Evolutionary conservation across 805 yeast species (phyloP).

Genomic region (Cyberlindnera petersonii): DNA sequence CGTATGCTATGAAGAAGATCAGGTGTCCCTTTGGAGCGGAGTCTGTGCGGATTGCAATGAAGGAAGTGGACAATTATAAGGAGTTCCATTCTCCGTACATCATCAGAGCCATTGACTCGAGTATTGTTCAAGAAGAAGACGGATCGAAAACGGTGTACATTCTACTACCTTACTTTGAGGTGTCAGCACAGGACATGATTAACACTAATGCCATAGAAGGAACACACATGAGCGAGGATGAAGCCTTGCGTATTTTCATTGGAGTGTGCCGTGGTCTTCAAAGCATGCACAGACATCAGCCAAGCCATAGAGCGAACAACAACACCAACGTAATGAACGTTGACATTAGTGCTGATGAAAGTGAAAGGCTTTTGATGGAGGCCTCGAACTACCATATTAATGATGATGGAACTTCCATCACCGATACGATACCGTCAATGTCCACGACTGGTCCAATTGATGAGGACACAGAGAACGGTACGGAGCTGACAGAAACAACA

Average conservation of each 20-base stretch:
- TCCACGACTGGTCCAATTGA: constrained; percentile 31
- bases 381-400: constrained; percentile 7
- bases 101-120: constrained; percentile 65
- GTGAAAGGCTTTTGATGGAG: constrained; percentile 14
- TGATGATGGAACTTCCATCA: constrained; percentile 15
- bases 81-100: constrained; percentile 67
- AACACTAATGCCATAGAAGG: constrained; percentile 58
- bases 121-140: constrained; percentile 66
- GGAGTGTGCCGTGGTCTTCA: constrained; percentile 75
- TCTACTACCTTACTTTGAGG: constrained; percentile 70
- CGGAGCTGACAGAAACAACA: constrained; percentile 52
- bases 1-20: constrained; percentile 78
- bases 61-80: constrained; percentile 72
- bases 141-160: constrained; percentile 79
- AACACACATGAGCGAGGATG: constrained; percentile 52
- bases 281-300: constrained; percentile 54
- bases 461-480: constrained; percentile 36
- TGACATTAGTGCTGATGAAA: constrained; percentile 14
- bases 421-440: constrained; percentile 25
- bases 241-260: constrained; percentile 55
- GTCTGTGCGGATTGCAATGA: constrained; percentile 67
- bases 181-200: constrained; percentile 77
- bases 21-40: constrained; percentile 84
- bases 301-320: constrained; percentile 1
- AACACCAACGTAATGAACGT: constrained; percentile 7